Percentiles rank a stretch among this genome's conserved stretches.
phyloP scores from a whole-genome alignment of 2,329 filamentous ascomycete species.

The Clarireedia homoeocarpa region DNA sequence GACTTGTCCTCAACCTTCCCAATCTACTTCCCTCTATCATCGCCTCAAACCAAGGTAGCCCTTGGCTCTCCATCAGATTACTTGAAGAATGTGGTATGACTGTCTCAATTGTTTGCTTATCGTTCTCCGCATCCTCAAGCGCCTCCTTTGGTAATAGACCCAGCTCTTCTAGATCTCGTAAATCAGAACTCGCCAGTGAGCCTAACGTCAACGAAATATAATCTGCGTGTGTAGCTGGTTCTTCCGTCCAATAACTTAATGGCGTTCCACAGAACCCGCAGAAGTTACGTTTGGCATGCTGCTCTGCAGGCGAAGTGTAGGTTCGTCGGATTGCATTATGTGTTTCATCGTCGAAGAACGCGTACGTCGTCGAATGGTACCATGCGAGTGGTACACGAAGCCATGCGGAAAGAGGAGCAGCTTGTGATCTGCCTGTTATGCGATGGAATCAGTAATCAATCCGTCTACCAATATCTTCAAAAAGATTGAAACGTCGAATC shows the following conservation, averaged over 20 bases:
- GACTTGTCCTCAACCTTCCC: conserved; percentile 56
- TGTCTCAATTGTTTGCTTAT: conserved; percentile 19
- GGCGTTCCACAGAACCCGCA: conserved; percentile 90
- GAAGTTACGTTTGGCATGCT: conserved; percentile 62
- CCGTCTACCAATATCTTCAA: neutral
- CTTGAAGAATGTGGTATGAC: conserved; percentile 20
- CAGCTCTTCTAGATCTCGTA: conserved; percentile 65
- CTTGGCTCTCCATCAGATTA: conserved; percentile 31
- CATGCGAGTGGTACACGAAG: conserved; percentile 74
- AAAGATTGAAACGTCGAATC: neutral
- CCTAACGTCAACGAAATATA: conserved; percentile 79
- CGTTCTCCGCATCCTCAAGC: conserved; percentile 29
- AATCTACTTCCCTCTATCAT: conserved; percentile 70
- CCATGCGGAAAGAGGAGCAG: conserved; percentile 69
- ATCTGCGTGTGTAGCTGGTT: conserved; percentile 60
- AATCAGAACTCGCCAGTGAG: conserved; percentile 62
- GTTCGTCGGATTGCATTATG: conserved; percentile 56
- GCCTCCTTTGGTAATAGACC: conserved; percentile 55
- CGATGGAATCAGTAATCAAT: neutral
- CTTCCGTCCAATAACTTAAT: conserved; percentile 75
- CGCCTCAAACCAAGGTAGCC: conserved; percentile 79
- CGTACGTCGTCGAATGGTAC: conserved; percentile 69
- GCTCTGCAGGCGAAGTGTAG: conserved; percentile 53
- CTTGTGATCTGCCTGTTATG: conserved; percentile 55
- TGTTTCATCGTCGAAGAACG: conserved; percentile 73